Percentiles rank a stretch among this genome's conserved stretches.
These are phyloP conservation scores for Ophiostoma pallidulum DNA, from an alignment of 2,329 filamentous ascomycete genomes.

Conservation along the genomic window DNA sequence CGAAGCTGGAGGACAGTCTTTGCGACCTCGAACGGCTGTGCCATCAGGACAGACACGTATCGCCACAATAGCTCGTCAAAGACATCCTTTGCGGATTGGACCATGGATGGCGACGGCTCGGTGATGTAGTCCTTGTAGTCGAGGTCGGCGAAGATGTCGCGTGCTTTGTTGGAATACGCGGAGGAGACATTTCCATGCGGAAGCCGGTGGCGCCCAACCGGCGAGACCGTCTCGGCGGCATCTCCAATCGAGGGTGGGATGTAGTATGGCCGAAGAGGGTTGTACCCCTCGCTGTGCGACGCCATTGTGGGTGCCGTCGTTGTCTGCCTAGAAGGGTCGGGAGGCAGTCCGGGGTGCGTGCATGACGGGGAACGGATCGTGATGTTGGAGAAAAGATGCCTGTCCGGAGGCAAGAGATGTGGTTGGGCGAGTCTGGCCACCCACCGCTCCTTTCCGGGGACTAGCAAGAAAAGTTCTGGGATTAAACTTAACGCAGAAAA, in stretches of 20 bases:
- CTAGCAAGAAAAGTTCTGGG: background rate
- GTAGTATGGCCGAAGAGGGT: constrained; percentile 63
- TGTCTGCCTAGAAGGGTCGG: background rate
- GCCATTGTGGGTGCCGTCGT: too few species aligned
- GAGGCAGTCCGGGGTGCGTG: too few species aligned
- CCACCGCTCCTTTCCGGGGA: constrained; percentile 6
- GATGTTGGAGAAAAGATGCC: constrained; percentile 1
- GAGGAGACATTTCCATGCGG: constrained; percentile 34
- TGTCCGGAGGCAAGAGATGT: background rate
- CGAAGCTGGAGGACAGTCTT: constrained; percentile 84
- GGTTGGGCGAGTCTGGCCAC: constrained; percentile 2
- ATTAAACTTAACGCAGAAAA: background rate
- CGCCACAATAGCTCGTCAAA: constrained; percentile 84
- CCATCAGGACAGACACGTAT: constrained; percentile 79
- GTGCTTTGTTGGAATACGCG: constrained; percentile 54
- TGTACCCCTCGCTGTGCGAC: constrained; percentile 38
- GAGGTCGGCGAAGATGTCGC: constrained; percentile 79
- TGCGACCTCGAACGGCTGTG: constrained; percentile 94
- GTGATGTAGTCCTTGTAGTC: constrained; percentile 84
- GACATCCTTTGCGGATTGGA: constrained; percentile 65
- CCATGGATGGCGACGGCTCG: constrained; percentile 63
- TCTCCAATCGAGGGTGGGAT: constrained; percentile 50
- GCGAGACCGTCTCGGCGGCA: constrained; percentile 27
- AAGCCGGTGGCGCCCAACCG: constrained; percentile 27
- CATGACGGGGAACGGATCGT: too few species aligned